Base-by-base conservation (phyloP, 106 monocot genomes). In the Triglochin maritima region DNA sequence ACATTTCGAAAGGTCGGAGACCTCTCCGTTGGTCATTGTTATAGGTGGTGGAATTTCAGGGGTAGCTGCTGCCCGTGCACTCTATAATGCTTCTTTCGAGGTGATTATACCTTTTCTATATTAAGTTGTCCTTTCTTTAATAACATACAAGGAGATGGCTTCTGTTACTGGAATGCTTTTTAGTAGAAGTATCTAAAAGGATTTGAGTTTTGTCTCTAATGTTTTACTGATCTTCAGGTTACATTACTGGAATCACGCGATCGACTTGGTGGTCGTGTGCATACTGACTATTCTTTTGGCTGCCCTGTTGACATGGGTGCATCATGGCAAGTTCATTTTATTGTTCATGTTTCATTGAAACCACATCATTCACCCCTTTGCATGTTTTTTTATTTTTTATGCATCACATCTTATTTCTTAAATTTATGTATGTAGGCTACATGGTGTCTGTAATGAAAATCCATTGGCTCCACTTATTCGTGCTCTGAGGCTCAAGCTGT, bases 261-360 rank as follows among this genome's bases (percentile, higher is more conserved):
- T 69, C 85, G 95, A 10, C 74, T 96, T 71, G 95, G 95, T 69
- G 95, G 95, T 9, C 85, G 95, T 10, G 83, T 90, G 52, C 78
- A 96, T 65, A 96, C 95, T 49, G 90, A 96, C 46, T 96, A 90
- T 76, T 81, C 87, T 50, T 96, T 96, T 77, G 87, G 87, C n/a
- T 96, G 87, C 62, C 95, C 95, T 17, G 79, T 96, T 80, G 95
- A 96, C 64, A 85, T 96, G 87, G 95, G 95, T 69, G 95, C 95
- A 60, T 90, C 90, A 72, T 96, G 95, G 94, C 77, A 67, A 70
- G 76, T 76, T 74, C 14, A 69, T 44, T 41, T 64, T 47, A n/a
- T 59, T 66, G 10, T 7, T 6, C 11, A 52, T 52, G 41, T 10
- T 47, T 9, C 44, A 5, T 58, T 13, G 7, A 5, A 5, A 3